Evolutionary conservation across 345 rosid genomes (phyloP), one percentile per base, ranked within the genome.

Genomic region (Nasturtium officinale): DNA sequence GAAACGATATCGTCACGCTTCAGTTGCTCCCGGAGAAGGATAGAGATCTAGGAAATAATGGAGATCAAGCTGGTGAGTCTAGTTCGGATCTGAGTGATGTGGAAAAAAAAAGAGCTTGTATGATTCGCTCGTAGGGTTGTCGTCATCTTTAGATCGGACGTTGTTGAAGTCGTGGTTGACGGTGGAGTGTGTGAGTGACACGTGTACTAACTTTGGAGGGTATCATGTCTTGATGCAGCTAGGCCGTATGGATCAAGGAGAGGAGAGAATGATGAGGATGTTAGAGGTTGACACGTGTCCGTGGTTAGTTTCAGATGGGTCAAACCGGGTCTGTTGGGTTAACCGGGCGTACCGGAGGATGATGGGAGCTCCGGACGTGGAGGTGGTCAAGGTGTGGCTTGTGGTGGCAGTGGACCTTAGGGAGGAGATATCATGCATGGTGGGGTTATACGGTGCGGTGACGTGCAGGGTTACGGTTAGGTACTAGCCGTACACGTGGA

Each of bases 201-300:
- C 71, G 63, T 85, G 80, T 90, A 80, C 72, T 79, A 84, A 74
- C 29, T 69, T 54, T 0, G 58, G 67, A 61, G 72, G 72, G 63
- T 18, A 63, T 70, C 54, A 69, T 30, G 53, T 30, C 16, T 59
- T 15, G 74, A 82, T 73, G 65, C 21, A 74, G 61, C n/a, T 78
- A 12, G 73, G 82, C 68, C 67, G 68, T 64, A 81, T 77, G 62
- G 88, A 82, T 71, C 64, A 77, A 15, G 87, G 42, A 61, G 84
- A 77, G 66, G 79, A 61, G 56, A 69, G 33, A 28, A 13, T 62
- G 52, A 69, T 81, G 78, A 84, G 38, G 83, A 71, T 71, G 53
- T 82, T 90, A 9, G 88, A 85, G 48, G 69, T 3, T 6, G 93
- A 89, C 89, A 80, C 80, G 84, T 87, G 89, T 83, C 98, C 97